Evolutionary conservation across 306 rosid genomes (phyloP).

Genomic region (Myrica gale): DNA sequence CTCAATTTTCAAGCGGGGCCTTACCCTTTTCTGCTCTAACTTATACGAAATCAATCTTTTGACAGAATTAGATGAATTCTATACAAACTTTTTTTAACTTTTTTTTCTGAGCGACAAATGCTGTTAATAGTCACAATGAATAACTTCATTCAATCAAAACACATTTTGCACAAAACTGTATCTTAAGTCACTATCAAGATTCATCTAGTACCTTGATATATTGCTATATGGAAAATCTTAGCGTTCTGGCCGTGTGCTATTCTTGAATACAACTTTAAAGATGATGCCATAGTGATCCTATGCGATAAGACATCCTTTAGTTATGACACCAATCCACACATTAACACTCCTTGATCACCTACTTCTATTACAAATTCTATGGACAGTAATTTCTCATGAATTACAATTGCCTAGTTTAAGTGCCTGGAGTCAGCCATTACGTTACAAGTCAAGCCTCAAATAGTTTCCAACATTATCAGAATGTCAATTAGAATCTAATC

Average conservation of each 20-base stretch:
- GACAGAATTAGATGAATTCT: background rate
- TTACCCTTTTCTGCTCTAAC: background rate
- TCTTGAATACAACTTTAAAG: background rate
- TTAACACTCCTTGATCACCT: background rate
- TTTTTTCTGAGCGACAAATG: too few species aligned
- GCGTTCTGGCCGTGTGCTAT: background rate
- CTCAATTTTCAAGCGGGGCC: background rate
- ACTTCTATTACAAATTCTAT: background rate
- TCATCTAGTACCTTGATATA: background rate
- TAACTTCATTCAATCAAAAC: background rate
- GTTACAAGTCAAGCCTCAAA: too few species aligned
- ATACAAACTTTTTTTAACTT: too few species aligned
- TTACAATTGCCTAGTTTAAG: background rate
- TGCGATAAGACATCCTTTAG: background rate
- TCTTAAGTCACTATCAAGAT: background rate
- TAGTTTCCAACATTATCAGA: too few species aligned
- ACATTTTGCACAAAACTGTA: background rate
- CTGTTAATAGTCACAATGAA: too few species aligned
- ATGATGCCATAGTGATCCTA: background rate
- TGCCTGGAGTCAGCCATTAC: background rate
- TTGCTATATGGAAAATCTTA: background rate
- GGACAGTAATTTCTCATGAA: background rate
- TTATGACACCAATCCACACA: background rate
- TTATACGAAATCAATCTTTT: background rate
- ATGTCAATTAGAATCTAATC: too few species aligned